A percentile compares a stretch with the other conserved stretches of the same genome.
Conservation (phyloP, 306 rosid genomes). For the Crataegus laevigata region DNA sequence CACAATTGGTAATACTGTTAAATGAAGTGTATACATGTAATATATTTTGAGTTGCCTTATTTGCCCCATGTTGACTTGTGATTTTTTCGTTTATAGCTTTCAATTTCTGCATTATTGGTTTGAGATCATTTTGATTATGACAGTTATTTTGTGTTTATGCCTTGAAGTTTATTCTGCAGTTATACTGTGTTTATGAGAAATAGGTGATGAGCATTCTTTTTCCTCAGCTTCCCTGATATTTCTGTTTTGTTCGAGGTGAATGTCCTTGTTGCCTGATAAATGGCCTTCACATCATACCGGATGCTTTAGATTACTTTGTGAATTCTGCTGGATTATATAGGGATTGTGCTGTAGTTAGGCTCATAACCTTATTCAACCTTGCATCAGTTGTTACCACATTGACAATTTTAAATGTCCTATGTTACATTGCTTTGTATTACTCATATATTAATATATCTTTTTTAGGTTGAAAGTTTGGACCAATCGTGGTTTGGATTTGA, state of each 20-base stretch:
- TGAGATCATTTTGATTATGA: neutral
- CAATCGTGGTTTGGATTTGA: neutral
- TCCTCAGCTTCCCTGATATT: neutral
- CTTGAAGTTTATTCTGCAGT: neutral
- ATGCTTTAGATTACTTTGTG: neutral
- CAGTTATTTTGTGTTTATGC: neutral
- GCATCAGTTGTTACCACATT: neutral
- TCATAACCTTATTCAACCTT: neutral
- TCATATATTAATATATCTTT: neutral
- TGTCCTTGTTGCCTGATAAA: neutral
- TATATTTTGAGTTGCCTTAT: neutral
- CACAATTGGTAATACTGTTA: neutral
- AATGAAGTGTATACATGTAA: neutral
- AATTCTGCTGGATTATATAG: neutral
- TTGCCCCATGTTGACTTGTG: neutral
- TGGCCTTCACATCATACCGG: neutral
- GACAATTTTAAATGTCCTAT: neutral
- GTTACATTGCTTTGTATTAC: neutral
- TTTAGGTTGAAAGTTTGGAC: neutral
- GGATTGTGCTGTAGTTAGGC: neutral
- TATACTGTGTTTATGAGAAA: neutral
- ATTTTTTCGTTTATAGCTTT: neutral
- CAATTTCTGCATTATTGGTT: neutral
- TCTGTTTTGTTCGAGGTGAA: neutral
- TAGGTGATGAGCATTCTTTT: neutral